Evolutionary conservation across 2,329 filamentous ascomycete genomes (phyloP), one percentile per base, ranked within the genome.

Genomic region (Fusarium hainanense): DNA sequence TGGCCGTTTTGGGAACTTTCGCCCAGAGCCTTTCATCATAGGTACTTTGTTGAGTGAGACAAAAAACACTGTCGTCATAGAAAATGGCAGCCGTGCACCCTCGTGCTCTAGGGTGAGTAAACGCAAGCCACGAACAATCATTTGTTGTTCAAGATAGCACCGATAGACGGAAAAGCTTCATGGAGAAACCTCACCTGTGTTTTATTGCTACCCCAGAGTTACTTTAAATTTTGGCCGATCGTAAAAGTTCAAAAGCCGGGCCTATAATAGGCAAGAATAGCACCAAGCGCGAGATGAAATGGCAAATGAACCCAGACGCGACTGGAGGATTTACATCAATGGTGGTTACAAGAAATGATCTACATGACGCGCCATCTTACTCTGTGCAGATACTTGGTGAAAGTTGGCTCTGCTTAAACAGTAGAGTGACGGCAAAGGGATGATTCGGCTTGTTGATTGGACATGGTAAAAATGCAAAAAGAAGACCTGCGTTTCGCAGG

Each of bases 11-110:
- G 25, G 40, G 20, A 8, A 37, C 14, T 7, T n/a, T 14, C 13
- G 14, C 23, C 32, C 23, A 7, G 7, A 40, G 14, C 10, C 12
- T 32, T 52, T 57, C 11, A 47, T 56, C 16, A 10, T 20, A 9
- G 21, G 37, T 40, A 13, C 23, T 51, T 12, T 59, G 14, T 25
- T 61, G 37, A 10, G 12, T 32, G 23, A 37, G 21, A 44, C 18
- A 20, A 30, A 34, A 50, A 50, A 50, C 41, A 48, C 23, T 46
- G 42, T 67, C 64, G 57, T 67, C 63, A 67, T 67, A 46, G 63
- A 58, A 67, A 32, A 18, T 21, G 28, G 62, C 56, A 46, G 62
- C 57, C 28, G 40, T 37, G 51, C 43, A 16, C 2, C 4, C 4
- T n/a, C 32, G n/a, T 25, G 7, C 2, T 10, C 13, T 21, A 56